Conservation (phyloP, 768 basidiomycete species). For the Suillus luteus region DNA sequence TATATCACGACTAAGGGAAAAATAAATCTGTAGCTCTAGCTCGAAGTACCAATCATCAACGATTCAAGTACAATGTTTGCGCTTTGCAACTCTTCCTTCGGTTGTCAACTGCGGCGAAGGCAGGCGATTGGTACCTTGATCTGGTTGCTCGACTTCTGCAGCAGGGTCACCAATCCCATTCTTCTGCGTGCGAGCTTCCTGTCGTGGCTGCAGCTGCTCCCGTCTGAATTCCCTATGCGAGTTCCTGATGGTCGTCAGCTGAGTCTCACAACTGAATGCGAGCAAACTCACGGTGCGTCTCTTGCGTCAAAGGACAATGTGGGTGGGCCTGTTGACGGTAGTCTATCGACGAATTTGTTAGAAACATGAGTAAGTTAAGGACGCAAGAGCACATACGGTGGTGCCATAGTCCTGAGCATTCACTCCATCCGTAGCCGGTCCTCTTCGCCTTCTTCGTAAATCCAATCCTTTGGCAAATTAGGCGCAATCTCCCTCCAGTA, state of each 20-base stretch:
- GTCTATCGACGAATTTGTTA: not conserved
- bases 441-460: slow-evolving; percentile 17
- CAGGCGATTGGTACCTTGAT: not conserved
- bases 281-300: not conserved
- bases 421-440: not conserved
- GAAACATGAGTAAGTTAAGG: not conserved
- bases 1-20: not conserved
- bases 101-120: not conserved
- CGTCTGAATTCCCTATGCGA: not conserved
- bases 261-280: not conserved
- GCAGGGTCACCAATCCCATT: not conserved
- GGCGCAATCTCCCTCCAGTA: slow-evolving; percentile 31
- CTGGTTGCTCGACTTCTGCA: not conserved
- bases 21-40: not conserved
- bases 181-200: not conserved
- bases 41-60: not conserved
- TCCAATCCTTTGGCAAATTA: slow-evolving; percentile 27
- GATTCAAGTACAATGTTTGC: not conserved
- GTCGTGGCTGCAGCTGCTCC: not conserved
- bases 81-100: not conserved
- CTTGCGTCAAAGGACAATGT: not conserved
- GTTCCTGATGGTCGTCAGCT: not conserved
- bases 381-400: not conserved
- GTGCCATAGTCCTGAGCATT: not conserved
- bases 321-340: not conserved